Conservation (phyloP, 192 early-diverging fungal genomes). For the Coemansia sp. region DNA sequence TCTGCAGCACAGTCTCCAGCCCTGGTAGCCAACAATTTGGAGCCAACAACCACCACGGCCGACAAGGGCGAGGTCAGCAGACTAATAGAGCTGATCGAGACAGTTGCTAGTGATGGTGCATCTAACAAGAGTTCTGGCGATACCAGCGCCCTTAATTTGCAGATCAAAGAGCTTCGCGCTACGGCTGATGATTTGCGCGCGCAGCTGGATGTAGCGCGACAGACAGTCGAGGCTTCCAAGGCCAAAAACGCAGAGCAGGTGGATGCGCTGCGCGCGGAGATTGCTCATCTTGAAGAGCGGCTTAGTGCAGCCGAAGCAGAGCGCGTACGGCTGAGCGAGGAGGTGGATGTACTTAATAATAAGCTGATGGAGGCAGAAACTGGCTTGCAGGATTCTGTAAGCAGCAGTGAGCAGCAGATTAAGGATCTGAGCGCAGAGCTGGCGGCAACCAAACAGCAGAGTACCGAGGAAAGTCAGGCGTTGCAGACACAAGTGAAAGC, state of each 20-base stretch:
- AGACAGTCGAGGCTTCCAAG: conserved; percentile 4
- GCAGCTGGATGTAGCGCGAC: conserved; percentile 14
- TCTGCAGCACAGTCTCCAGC: too few species aligned
- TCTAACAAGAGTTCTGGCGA: neutral
- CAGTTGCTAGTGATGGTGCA: neutral
- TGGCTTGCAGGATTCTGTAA: neutral
- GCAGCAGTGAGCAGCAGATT: neutral
- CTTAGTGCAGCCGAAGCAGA: conserved; percentile 9
- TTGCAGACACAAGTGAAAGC: neutral
- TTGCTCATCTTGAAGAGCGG: neutral
- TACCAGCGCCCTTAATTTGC: neutral
- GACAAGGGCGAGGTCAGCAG: conserved; percentile 21
- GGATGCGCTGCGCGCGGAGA: neutral
- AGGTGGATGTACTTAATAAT: conserved; percentile 10
- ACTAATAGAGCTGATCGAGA: conserved; percentile 34
- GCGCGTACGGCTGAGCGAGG: neutral
- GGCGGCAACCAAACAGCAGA: neutral
- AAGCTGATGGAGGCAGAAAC: neutral
- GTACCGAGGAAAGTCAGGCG: neutral
- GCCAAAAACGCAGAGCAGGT: conserved; percentile 9
- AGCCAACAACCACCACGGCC: neutral
- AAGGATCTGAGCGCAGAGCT: conserved; percentile 5
- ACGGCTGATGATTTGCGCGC: conserved; percentile 1
- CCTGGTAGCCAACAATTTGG: neutral
- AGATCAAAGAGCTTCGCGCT: neutral